Base-by-base conservation (phyloP, 768 basidiomycete species). In the Leucosporidium scottii region DNA sequence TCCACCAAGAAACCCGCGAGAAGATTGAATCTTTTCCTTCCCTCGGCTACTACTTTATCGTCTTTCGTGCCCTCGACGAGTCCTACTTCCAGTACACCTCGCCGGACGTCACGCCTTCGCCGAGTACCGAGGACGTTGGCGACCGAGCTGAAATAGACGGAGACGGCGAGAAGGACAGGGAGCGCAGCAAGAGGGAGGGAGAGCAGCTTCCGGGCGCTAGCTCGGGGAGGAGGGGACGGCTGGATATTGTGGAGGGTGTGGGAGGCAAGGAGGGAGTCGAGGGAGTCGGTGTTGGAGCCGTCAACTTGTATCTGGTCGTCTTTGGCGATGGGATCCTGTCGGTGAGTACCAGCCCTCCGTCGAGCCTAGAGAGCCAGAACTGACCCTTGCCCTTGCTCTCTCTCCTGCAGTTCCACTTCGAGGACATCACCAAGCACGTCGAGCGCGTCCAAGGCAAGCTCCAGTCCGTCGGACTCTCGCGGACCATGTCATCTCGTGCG, bases 31-130 rank as follows among this genome's bases (percentile, higher is more conserved):
- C 86, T 25, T 94, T 93, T 75, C 85, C 88, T 0, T 86, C 64
- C 3, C 83, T 97, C 20, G 93, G 92, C 2, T 97, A 97, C 78
- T 91, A 93, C 76, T 91, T 97, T 74, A 81, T 94, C 64, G 88
- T 88, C 25, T 91, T 93, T 74, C 84, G 89, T 56, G 87, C 91
- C 1, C 84, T 93, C 60, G 90, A 92, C 50, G 81, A 81, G 65
- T 74, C 77, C 23, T 81, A 81, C 74, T 81, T 81, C 75, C 76
- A 77, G 53, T 81, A 80, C 66, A 69, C 68, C 6, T 64, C 67
- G 18, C 65, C 66, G 12, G 50, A 53, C 18, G 2, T 50, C 0
- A 39, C 71, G n/a, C 56, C 67, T 3, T n/a, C 55, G 23, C 55
- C 55, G 44, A 64, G 63, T 25, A 54, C 28, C 4, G 47, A 31